Base-by-base conservation (phyloP, 1,284 basidiomycete species). In the Ganoderma resinaceum region DNA sequence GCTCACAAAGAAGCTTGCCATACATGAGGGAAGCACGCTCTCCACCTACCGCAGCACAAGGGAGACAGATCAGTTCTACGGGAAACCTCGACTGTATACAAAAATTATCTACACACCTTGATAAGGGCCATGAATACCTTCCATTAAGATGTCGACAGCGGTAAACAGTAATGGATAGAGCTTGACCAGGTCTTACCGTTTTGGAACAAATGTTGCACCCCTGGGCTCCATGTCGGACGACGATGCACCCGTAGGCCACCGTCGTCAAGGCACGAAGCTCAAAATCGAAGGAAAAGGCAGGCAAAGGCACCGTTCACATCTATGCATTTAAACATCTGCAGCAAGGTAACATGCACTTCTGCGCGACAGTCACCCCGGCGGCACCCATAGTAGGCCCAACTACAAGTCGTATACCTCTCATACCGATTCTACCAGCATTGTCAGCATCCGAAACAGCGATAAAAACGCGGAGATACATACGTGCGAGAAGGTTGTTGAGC, bases 401-500 rank as follows among this genome's bases (percentile, higher is more conserved):
- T 18, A 55, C 52, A 14, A 26, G 7, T 1, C 23, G 23, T 3
- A 23, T 20, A 23, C 42, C 60, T 29, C 69, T 70, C 61, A 72
- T 66, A 72, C 71, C 12, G 71, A 72, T 66, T 70, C 71, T 72
- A 63, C 14, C 37, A 18, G 31, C 9, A 3, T 16, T 3, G 49
- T 66, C 16, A 67, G 38, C 26, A 37, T 4, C 11, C n/a, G 42
- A 14, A 43, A 29, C 29, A 18, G 12, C 5, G 7, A 42, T 18
- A 11, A 26, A 23, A 8, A 23, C 20, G 4, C 9, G 46, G 3
- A 1, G 46, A 52, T 8, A 18, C 61, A 81, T 80, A 94, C 95
- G 90, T 78, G 92, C 87, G 65, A 99, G 87, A 77, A 95, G 87
- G 74, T 89, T 88, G 88, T 60, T 60, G 7, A 60, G 62, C 62